These are phyloP conservation scores for Eutrema yunnanense DNA, from an alignment of 345 rosid species.

Conservation along the genomic window DNA sequence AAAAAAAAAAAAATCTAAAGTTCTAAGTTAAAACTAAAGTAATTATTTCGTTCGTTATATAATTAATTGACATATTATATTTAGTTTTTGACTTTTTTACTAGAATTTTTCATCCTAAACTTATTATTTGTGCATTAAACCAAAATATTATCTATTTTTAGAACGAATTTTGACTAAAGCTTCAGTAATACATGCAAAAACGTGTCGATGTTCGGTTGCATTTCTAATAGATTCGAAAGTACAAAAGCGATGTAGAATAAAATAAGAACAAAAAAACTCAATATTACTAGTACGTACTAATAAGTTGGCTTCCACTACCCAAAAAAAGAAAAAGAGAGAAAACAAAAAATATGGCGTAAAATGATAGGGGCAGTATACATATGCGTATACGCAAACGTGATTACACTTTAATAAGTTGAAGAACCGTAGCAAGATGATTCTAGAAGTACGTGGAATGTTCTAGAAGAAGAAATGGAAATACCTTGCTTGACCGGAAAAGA, in stretches of 20 bases:
- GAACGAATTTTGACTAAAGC: not conserved
- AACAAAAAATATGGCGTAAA: not conserved
- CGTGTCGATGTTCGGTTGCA: conserved; percentile 5
- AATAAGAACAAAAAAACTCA: not conserved
- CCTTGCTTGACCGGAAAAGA: conserved; percentile 56
- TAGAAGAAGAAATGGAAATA: not conserved
- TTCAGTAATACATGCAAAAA: not conserved
- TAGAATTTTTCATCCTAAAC: not conserved
- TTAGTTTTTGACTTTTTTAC: too few relatives aligned
- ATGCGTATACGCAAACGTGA: not conserved
- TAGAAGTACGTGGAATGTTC: not conserved
- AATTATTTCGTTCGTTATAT: too few relatives aligned
- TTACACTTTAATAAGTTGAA: not conserved
- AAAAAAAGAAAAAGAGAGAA: not conserved
- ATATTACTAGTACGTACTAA: not conserved
- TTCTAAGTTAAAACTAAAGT: too few relatives aligned
- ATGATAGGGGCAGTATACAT: not conserved
- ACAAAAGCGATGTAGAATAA: not conserved
- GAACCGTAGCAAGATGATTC: not conserved
- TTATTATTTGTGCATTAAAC: too few relatives aligned
- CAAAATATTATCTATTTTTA: too few relatives aligned
- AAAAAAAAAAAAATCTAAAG: too few relatives aligned
- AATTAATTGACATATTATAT: not conserved
- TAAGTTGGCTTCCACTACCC: not conserved
- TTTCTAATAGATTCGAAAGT: not conserved